Conservation (phyloP, 768 basidiomycete species). For the Leccinum uliginosum region DNA sequence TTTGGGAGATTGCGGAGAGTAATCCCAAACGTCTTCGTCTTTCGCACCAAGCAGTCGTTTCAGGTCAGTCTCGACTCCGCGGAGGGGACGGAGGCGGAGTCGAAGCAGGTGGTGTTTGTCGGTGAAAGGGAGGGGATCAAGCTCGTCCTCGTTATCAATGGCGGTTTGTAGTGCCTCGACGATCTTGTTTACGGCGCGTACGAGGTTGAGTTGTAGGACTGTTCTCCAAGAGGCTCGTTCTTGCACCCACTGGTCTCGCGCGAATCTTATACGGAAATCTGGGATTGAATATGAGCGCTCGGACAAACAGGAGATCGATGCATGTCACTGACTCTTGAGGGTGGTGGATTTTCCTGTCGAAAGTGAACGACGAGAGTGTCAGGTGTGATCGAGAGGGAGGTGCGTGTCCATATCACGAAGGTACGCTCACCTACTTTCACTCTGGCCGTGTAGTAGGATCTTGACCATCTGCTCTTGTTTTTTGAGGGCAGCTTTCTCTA, state of each 20-base stretch:
- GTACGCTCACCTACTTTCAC: constrained; percentile 54
- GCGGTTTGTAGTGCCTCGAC: constrained; percentile 57
- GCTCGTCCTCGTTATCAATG: constrained; percentile 36
- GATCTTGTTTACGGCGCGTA: constrained; percentile 64
- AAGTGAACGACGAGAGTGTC: neutral
- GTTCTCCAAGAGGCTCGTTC: constrained; percentile 77
- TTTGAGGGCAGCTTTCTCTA: constrained; percentile 42
- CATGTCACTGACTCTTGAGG: constrained; percentile 48
- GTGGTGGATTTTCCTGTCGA: constrained; percentile 65
- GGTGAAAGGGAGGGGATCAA: constrained; percentile 32
- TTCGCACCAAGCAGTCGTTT: constrained; percentile 54
- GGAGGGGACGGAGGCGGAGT: constrained; percentile 61
- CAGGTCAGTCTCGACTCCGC: constrained; percentile 57
- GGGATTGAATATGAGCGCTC: constrained; percentile 5
- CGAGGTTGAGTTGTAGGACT: constrained; percentile 76
- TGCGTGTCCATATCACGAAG: neutral
- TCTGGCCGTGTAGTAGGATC: constrained; percentile 59
- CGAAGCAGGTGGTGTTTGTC: constrained; percentile 51
- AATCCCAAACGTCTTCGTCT: constrained; percentile 32
- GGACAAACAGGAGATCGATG: neutral
- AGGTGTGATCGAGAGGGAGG: neutral
- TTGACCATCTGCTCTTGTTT: constrained; percentile 49
- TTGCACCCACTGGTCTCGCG: constrained; percentile 54
- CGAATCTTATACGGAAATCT: constrained; percentile 75
- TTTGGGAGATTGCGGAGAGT: constrained; percentile 39